Percentiles rank a stretch among this genome's conserved stretches.
These are phyloP conservation scores for Diaporthe destruens DNA, from an alignment of 2,329 filamentous ascomycete genomes.

Conservation along the genomic window DNA sequence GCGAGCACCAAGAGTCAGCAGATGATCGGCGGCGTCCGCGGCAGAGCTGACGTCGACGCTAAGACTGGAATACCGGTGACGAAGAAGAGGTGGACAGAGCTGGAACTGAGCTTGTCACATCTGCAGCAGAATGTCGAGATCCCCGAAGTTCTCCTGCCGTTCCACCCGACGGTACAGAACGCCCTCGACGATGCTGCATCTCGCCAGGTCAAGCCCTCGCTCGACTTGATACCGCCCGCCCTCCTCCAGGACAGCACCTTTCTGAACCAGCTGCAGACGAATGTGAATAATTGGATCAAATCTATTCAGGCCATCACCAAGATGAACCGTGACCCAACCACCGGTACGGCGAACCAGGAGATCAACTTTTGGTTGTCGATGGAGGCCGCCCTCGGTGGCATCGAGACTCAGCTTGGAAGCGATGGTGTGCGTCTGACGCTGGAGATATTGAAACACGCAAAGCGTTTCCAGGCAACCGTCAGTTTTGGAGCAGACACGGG, in stretches of 20 bases:
- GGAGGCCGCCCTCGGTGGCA: slow-evolving; percentile 92
- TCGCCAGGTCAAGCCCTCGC: slow-evolving; percentile 75
- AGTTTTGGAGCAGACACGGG: slow-evolving; percentile 97
- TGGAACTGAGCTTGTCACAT: slow-evolving; percentile 90
- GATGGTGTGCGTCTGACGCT: slow-evolving; percentile 92
- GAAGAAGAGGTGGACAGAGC: slow-evolving; percentile 95
- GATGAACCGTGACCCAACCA: slow-evolving; percentile 84
- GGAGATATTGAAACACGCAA: slow-evolving; percentile 95
- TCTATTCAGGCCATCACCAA: slow-evolving; percentile 97
- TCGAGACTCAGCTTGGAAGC: slow-evolving; percentile 88
- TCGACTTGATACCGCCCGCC: slow-evolving; percentile 80
- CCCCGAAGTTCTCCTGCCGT: slow-evolving; percentile 86
- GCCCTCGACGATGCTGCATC: slow-evolving; percentile 83
- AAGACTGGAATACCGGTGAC: slow-evolving; percentile 97
- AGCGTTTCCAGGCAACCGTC: slow-evolving; percentile 96
- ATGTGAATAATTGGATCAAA: slow-evolving; percentile 98
- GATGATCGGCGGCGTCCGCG: slow-evolving; percentile 72
- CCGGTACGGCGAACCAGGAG: slow-evolving; percentile 89
- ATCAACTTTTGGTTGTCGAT: slow-evolving; percentile 99
- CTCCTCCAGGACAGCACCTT: slow-evolving; percentile 92
- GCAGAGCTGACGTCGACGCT: slow-evolving; percentile 85
- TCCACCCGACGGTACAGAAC: slow-evolving; percentile 89
- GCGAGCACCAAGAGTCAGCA: slow-evolving; percentile 90
- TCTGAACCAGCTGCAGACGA: slow-evolving; percentile 92
- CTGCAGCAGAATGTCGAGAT: slow-evolving; percentile 99